Conservation (phyloP, 306 rosid species). For the Hippophae tibetana region DNA sequence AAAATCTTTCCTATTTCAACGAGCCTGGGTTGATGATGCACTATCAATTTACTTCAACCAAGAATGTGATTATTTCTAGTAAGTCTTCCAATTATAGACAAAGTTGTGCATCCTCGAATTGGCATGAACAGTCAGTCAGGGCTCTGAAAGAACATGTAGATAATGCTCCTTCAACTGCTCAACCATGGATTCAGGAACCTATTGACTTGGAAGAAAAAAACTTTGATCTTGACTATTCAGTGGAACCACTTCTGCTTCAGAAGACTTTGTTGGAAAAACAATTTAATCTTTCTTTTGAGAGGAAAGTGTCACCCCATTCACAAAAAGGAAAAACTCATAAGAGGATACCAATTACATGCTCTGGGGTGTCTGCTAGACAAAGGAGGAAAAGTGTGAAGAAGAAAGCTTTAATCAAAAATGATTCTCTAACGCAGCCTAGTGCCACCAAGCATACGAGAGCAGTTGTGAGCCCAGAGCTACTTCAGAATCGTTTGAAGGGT, state of each 20-base stretch:
- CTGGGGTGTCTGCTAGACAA: conserved; percentile 95
- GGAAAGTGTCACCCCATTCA: conserved; percentile 22
- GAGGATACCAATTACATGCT: conserved; percentile 54
- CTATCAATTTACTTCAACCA: conserved; percentile 44
- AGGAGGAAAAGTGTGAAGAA: conserved; percentile 58
- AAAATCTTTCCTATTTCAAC: conserved; percentile 40
- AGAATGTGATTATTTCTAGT: conserved; percentile 41
- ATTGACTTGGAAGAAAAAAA: conserved; percentile 43
- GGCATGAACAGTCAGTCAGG: conserved; percentile 38
- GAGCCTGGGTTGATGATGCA: conserved; percentile 39
- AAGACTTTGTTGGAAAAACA: conserved; percentile 96
- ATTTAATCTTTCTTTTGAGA: conserved; percentile 71
- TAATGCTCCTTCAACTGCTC: conserved; percentile 27
- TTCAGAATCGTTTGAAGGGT: conserved; percentile 56
- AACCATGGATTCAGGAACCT: conserved; percentile 37
- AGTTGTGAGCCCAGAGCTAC: conserved; percentile 40
- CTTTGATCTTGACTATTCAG: conserved; percentile 45
- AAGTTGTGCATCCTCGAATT: conserved; percentile 33
- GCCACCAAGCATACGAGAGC: conserved; percentile 33
- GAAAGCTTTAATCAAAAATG: conserved; percentile 27
- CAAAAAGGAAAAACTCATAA: conserved; percentile 16
- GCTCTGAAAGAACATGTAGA: conserved; percentile 60
- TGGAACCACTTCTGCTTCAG: conserved; percentile 82
- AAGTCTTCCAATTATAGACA: conserved; percentile 43
- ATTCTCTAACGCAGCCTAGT: conserved; percentile 25